Conservation (phyloP, 208 protist genomes). For the Acanthamoeba divionensis region DNA sequence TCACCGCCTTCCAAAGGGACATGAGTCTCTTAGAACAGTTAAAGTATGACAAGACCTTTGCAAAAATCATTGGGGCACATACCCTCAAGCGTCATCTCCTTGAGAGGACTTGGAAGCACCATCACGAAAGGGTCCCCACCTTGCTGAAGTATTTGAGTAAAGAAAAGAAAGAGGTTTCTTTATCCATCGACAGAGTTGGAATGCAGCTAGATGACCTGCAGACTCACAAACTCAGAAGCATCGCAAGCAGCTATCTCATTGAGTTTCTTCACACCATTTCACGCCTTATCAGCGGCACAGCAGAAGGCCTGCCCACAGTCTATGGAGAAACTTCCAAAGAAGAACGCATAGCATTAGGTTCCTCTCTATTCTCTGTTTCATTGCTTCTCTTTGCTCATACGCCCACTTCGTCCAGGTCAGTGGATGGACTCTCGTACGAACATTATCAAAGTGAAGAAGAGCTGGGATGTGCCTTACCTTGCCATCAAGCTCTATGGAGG, state of each 20-base stretch:
- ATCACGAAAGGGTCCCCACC: slow-evolving; percentile 63
- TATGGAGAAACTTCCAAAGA: slow-evolving; percentile 73
- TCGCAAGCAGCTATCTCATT: slow-evolving; percentile 66
- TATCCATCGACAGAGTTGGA: background rate
- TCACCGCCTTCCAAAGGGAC: background rate
- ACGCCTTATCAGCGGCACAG: slow-evolving; percentile 55
- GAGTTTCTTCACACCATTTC: slow-evolving; percentile 71
- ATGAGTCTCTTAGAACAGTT: too few species aligned
- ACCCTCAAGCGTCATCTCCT: slow-evolving; percentile 47
- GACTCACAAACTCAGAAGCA: slow-evolving; percentile 42
- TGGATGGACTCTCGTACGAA: slow-evolving; percentile 64
- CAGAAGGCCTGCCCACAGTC: slow-evolving; percentile 63
- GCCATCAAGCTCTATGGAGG: slow-evolving; percentile 73
- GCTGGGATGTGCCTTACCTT: slow-evolving; percentile 65
- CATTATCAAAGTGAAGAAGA: slow-evolving; percentile 63
- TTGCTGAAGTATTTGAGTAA: slow-evolving; percentile 54
- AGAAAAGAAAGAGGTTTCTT: background rate
- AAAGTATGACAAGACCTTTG: too few species aligned
- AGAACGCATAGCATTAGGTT: slow-evolving; percentile 24
- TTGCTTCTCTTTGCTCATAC: background rate
- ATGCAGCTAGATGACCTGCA: slow-evolving; percentile 21
- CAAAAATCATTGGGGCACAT: slow-evolving; percentile 5
- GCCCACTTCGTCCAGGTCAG: slow-evolving; percentile 10
- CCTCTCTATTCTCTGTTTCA: slow-evolving; percentile 11
- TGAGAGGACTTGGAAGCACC: slow-evolving; percentile 58